These are phyloP conservation scores for Penicillium soppii DNA, from an alignment of 495 filamentous ascomycete genomes.

Conservation along the genomic window DNA sequence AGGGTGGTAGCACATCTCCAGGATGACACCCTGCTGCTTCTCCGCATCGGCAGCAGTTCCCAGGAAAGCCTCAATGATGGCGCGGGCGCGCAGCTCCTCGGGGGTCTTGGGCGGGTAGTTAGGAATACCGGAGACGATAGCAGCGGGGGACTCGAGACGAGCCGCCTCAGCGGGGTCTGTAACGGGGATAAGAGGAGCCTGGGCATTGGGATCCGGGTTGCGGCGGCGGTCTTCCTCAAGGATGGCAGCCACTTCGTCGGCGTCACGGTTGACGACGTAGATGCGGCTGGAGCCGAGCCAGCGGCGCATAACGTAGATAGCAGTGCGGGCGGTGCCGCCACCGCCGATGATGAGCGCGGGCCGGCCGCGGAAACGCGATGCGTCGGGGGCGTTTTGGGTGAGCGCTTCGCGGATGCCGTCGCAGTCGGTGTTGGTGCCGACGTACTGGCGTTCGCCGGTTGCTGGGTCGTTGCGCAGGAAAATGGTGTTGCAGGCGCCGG, in stretches of 20 bases:
- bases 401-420: constrained; percentile 71
- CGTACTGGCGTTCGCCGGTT: constrained; percentile 43
- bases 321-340: constrained; percentile 67
- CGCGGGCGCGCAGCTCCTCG: constrained; percentile 55
- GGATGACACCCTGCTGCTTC: constrained; percentile 59
- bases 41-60: constrained; percentile 20
- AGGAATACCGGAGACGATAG: constrained; percentile 66
- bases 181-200: constrained; percentile 54
- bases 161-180: constrained; percentile 54
- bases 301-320: constrained; percentile 66
- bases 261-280: constrained; percentile 70
- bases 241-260: constrained; percentile 60
- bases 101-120: constrained; percentile 64
- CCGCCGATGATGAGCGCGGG: constrained; percentile 65
- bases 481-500: constrained; percentile 74
- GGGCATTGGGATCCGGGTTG: constrained; percentile 36
- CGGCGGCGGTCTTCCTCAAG: constrained; percentile 47
- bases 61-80: constrained; percentile 57
- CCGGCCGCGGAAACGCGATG: constrained; percentile 46
- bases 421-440: constrained; percentile 76
- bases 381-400: constrained; percentile 52
- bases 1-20: constrained; percentile 83
- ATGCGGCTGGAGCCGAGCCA: constrained; percentile 63
- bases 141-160: constrained; percentile 53
- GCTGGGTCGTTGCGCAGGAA: constrained; percentile 52